Base-by-base conservation (phyloP, 192 early-diverging fungal species). In the Geosiphon pyriformis region DNA sequence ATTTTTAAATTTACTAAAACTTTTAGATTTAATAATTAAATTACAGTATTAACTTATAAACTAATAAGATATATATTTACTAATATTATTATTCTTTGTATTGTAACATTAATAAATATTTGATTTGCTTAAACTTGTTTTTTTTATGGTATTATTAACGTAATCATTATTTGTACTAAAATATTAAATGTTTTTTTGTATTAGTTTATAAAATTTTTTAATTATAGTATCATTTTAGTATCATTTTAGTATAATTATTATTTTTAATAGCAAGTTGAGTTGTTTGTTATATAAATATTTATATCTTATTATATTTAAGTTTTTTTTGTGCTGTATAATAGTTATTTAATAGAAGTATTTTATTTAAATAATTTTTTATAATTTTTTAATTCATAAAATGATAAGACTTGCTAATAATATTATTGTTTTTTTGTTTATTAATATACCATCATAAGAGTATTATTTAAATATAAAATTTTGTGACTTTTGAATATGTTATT, bases 381-480 rank as follows among this genome's bases (percentile, higher is more conserved):
- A 3, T 17, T 42, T 42, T 42, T 42, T 42, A 15, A 42, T 42
- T 42, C 37, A 42, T 42, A 15, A 42, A 42, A 15, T 42, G 15
- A 42, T 15, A 42, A 42, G 37, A 6, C 15, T 42, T 15, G 15
- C 7, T 42, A 42, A 42, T 42, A 10, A 42, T 42, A 42, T 42
- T 42, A 42, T 42, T 42, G 15, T 42, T 15, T 42, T 15, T 42
- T 42, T 42, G 29, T 42, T 42, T 42, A 42, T 59, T 20, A 12
- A 33, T 20, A 11, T 46, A 59, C 34, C 22, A 59, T 59, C 10
- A n/a, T 37, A n/a, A 2, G 8, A 17, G 22, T 22, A 59, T 46
- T 20, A 59, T 59, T n/a, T 7, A 22, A 59, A 59, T 59, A 59
- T 59, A 32, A 59, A 59, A 59, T 23, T 7, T 22, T 11, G 58